Evolutionary conservation across 352 stramenopile genomes (phyloP).

Genomic region (Globisporangium mamillatum): DNA sequence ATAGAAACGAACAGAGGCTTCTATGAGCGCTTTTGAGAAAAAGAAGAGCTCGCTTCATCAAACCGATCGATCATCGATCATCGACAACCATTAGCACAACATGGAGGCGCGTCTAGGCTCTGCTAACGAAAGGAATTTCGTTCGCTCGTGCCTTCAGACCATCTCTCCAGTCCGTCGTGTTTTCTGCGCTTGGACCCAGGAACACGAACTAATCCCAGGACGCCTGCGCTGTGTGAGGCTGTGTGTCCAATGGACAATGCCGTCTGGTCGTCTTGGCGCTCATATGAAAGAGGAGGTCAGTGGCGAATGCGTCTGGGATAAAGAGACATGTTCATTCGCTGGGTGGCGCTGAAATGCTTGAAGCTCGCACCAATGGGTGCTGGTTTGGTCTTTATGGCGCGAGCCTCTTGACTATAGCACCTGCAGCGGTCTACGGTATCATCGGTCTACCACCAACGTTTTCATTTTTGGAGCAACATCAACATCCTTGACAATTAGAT

Average conservation of each 20-base stretch:
- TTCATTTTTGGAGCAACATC: too few relatives aligned
- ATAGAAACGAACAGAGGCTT: constrained; percentile 3
- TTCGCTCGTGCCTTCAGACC: not conserved
- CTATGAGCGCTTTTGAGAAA: not conserved
- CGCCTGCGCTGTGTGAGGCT: not conserved
- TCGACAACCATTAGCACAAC: not conserved
- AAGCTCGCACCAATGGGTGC: not conserved
- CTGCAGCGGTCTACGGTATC: not conserved
- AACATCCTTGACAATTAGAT: not conserved
- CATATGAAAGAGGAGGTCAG: not conserved
- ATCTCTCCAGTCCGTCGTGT: not conserved
- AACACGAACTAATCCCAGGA: not conserved
- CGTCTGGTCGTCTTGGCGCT: not conserved
- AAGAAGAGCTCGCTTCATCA: not conserved
- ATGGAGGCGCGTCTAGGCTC: not conserved
- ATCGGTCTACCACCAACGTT: too few relatives aligned
- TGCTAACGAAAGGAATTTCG: not conserved
- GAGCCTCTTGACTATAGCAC: not conserved
- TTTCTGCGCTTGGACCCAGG: not conserved
- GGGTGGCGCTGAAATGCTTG: not conserved
- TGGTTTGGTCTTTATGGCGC: not conserved
- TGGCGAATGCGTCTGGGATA: not conserved
- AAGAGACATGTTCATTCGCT: not conserved
- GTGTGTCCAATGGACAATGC: not conserved
- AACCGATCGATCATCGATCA: not conserved